phyloP scores from a whole-genome alignment of 2,329 filamentous ascomycete genomes.

The Tolypocladium tundrense region DNA sequence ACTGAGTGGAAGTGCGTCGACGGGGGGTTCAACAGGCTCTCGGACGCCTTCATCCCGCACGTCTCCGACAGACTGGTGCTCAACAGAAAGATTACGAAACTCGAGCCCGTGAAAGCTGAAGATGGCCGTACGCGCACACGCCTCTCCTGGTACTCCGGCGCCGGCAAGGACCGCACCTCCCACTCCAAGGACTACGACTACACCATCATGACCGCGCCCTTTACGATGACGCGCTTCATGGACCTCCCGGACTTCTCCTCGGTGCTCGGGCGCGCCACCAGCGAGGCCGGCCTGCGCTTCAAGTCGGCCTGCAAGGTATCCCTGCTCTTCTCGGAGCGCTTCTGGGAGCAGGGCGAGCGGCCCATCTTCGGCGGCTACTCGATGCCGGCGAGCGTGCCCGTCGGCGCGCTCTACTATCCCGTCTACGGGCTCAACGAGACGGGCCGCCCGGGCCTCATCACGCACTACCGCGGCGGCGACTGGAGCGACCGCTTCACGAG shows the following conservation, averaged over 20 bases:
- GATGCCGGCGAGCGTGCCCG: conserved; percentile 2
- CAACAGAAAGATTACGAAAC: conserved; percentile 11
- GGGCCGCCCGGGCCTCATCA: conserved; percentile 34
- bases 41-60: conserved; percentile 23
- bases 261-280: conserved; percentile 14
- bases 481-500: conserved; percentile 6
- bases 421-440: conserved; percentile 40
- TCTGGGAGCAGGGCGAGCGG: conserved; percentile 16
- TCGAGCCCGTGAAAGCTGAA: conserved; percentile 5
- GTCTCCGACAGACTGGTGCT: conserved; percentile 14
- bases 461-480: conserved; percentile 5
- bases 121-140: background rate
- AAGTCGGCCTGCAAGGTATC: conserved; percentile 29
- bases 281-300: conserved; percentile 11
- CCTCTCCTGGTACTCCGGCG: conserved; percentile 7
- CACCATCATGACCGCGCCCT: conserved; percentile 24
- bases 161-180: conserved; percentile 12
- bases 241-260: conserved; percentile 23
- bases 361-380: conserved; percentile 31
- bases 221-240: conserved; percentile 26
- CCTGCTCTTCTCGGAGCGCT: conserved; percentile 44
- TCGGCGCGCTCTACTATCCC: conserved; percentile 35
- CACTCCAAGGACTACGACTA: conserved; percentile 24
- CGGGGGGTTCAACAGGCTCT: conserved; percentile 22
- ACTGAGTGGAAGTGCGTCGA: conserved; percentile 20